Evolutionary conservation across 176 grass and related monocot genomes (phyloP).

Genomic region (Lolium perenne): DNA sequence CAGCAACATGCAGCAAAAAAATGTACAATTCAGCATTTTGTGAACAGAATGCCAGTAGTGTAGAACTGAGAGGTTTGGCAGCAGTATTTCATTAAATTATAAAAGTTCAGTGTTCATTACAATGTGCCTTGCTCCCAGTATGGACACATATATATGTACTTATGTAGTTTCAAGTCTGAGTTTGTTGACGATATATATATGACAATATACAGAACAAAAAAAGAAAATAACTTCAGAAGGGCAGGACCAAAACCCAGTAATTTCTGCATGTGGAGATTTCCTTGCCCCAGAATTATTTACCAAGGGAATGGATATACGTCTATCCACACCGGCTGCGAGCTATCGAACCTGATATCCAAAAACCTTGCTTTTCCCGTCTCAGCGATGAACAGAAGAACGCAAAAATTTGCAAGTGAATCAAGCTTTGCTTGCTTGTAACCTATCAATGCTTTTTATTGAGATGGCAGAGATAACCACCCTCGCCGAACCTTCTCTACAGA

Average conservation of each 20-base stretch:
- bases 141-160: conserved; percentile 49
- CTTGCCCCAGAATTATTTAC: conserved; percentile 60
- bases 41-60: not conserved
- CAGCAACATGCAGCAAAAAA: not conserved
- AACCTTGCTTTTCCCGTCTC: conserved; percentile 53
- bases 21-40: not conserved
- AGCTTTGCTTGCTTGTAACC: conserved; percentile 74
- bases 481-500: conserved; percentile 51
- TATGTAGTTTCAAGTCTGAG: conserved; percentile 47
- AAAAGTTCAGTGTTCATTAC: conserved; percentile 40
- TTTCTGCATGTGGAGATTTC: conserved; percentile 45
- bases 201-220: conserved; percentile 60
- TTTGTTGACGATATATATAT: conserved; percentile 55
- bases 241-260: conserved; percentile 51
- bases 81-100: conserved; percentile 47
- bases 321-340: conserved; percentile 25
- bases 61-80: conserved; percentile 24
- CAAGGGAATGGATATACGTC: conserved; percentile 43
- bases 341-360: conserved; percentile 54
- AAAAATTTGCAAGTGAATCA: conserved; percentile 70
- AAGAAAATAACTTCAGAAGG: conserved; percentile 31
- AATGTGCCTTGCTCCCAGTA: conserved; percentile 55
- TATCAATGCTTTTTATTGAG: conserved; percentile 71
- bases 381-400: conserved; percentile 54
- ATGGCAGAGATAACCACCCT: conserved; percentile 62